These are phyloP conservation scores for Podaxis sp. DNA, from an alignment of 768 basidiomycete species.

Conservation along the genomic window DNA sequence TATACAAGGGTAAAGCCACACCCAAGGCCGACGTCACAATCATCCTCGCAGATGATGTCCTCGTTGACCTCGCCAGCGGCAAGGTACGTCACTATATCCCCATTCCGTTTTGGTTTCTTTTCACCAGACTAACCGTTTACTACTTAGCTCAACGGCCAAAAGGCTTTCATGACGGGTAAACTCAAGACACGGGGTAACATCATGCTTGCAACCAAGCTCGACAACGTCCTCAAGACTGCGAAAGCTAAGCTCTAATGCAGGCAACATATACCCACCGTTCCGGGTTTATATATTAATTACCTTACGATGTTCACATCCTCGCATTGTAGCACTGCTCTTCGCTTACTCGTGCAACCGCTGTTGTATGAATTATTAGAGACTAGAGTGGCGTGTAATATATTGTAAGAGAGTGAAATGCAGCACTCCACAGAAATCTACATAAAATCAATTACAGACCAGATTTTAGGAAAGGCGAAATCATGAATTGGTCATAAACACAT, in stretches of 20 bases:
- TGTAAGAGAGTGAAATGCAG: neutral
- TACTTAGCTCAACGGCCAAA: slow-evolving; percentile 81
- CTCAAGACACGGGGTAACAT: slow-evolving; percentile 91
- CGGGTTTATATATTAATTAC: neutral
- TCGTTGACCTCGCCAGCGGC: slow-evolving; percentile 67
- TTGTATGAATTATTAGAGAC: slow-evolving; percentile 3
- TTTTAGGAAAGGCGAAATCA: neutral
- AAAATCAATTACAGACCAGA: neutral
- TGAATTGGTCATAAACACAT: neutral
- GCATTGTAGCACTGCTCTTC: neutral
- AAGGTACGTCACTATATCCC: slow-evolving; percentile 47
- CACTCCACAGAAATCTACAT: neutral
- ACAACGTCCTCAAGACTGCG: slow-evolving; percentile 63
- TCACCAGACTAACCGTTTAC: neutral
- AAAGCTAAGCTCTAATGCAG: slow-evolving; percentile 47
- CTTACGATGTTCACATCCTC: slow-evolving; percentile 7
- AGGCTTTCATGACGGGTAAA: slow-evolving; percentile 94
- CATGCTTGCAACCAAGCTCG: slow-evolving; percentile 93
- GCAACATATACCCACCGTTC: neutral
- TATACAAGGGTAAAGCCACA: slow-evolving; percentile 72
- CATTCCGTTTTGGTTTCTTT: neutral
- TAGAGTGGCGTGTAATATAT: slow-evolving; percentile 16
- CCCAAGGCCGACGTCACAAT: slow-evolving; percentile 84
- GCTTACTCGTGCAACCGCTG: neutral
- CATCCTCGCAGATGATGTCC: slow-evolving; percentile 73